phyloP scores from a whole-genome alignment of 768 basidiomycete genomes.

The Serendipita vermifera region DNA sequence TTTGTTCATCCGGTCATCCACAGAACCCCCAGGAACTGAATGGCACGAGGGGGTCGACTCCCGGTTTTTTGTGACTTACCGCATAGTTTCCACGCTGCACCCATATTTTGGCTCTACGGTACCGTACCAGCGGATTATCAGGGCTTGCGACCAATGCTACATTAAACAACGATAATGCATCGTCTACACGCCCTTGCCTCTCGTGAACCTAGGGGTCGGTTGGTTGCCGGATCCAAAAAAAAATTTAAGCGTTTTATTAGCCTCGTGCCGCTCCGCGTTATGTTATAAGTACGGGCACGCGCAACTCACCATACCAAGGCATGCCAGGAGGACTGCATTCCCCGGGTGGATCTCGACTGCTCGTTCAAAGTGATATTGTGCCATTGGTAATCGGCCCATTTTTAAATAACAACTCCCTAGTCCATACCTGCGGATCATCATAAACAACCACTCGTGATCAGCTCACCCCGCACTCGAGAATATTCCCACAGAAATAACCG shows the following conservation, averaged over 20 bases:
- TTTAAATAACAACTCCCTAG: slow-evolving; percentile 91
- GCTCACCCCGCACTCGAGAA: slow-evolving; percentile 15
- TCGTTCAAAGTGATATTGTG: slow-evolving; percentile 92
- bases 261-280: not conserved
- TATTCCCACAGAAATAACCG: not conserved
- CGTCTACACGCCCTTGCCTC: slow-evolving; percentile 61
- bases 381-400: slow-evolving; percentile 83
- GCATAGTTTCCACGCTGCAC: slow-evolving; percentile 72
- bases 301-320: slow-evolving; percentile 82
- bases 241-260: not conserved
- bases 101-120: slow-evolving; percentile 84
- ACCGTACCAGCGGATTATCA: slow-evolving; percentile 85
- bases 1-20: not conserved
- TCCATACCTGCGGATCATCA: slow-evolving; percentile 67
- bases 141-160: slow-evolving; percentile 67
- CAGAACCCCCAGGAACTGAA: not conserved
- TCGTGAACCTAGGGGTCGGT: slow-evolving; percentile 58
- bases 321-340: slow-evolving; percentile 91
- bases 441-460: slow-evolving; percentile 24
- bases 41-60: not conserved
- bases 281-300: not conserved
- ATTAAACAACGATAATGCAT: slow-evolving; percentile 69
- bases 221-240: not conserved
- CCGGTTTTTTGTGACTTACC: slow-evolving; percentile 35
- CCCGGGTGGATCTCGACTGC: slow-evolving; percentile 86